Evolutionary conservation across 2,329 filamentous ascomycete species (phyloP).

Genomic region (Lithohypha guttulata): DNA sequence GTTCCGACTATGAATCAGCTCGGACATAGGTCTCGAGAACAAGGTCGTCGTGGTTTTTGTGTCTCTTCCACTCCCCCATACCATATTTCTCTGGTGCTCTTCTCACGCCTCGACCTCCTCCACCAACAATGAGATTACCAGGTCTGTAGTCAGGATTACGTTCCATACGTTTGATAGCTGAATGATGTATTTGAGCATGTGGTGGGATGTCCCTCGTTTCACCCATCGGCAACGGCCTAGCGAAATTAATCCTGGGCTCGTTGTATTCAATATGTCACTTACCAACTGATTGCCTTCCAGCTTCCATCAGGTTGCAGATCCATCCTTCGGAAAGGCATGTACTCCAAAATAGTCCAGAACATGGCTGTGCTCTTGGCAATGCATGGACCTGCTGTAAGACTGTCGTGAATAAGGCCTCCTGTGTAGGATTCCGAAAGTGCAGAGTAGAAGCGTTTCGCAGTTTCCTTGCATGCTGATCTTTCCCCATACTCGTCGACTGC

Average conservation of each 20-base stretch:
- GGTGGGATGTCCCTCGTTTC: constrained; percentile 67
- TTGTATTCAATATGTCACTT: no score
- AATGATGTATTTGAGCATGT: constrained; percentile 60
- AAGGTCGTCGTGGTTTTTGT: constrained; percentile 53
- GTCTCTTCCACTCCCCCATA: constrained; percentile 61
- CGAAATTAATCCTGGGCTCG: no score
- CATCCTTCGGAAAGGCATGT: constrained; percentile 70
- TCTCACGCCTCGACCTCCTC: constrained; percentile 60
- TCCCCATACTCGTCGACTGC: constrained; percentile 14
- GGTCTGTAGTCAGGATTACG: constrained; percentile 56
- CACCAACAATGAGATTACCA: constrained; percentile 69
- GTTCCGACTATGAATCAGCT: not conserved
- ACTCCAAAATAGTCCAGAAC: constrained; percentile 71
- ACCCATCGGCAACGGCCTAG: constrained; percentile 57
- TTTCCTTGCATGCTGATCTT: constrained; percentile 8
- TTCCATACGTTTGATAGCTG: constrained; percentile 62
- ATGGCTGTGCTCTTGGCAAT: constrained; percentile 46
- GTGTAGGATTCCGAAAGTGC: constrained; percentile 43
- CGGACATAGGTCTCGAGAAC: constrained; percentile 45
- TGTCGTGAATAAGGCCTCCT: constrained; percentile 55
- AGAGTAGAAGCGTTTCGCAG: constrained; percentile 38
- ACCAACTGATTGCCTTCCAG: constrained; percentile 70
- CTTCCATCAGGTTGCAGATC: constrained; percentile 46
- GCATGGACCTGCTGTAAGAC: constrained; percentile 54
- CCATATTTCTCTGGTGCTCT: constrained; percentile 51